Conservation (phyloP, 306 rosid species). For the Ormosia semicastrata region DNA sequence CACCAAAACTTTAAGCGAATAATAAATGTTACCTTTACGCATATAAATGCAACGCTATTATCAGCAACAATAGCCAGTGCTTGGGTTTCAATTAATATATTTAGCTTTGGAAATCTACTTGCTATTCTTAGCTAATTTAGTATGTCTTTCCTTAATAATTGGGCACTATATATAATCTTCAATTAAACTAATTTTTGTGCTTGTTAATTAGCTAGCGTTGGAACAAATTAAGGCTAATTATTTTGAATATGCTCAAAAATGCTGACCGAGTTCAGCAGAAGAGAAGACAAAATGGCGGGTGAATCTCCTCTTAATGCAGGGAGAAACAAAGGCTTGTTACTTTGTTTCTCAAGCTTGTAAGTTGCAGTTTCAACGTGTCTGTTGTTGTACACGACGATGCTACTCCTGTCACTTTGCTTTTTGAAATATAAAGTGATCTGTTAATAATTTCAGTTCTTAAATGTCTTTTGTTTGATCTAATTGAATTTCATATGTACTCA, state of each 20-base stretch:
- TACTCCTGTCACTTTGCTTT: slow-evolving; percentile 10
- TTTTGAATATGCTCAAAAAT: background rate
- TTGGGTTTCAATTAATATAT: background rate
- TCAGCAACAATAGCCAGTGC: background rate
- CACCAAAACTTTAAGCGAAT: too few relatives aligned
- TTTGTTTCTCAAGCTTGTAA: slow-evolving; percentile 41
- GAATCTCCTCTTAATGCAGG: slow-evolving; percentile 55
- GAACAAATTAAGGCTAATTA: too few relatives aligned
- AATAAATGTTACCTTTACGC: background rate
- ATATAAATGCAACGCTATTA: too few relatives aligned
- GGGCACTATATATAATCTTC: too few relatives aligned
- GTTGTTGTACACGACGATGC: slow-evolving; percentile 49
- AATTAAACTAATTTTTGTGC: too few relatives aligned
- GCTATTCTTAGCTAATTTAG: too few relatives aligned
- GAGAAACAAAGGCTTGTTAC: slow-evolving; percentile 51
- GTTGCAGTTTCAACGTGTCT: slow-evolving; percentile 50
- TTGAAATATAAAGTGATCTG: too few relatives aligned
- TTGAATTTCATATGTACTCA: too few relatives aligned
- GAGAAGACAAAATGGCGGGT: slow-evolving; percentile 42
- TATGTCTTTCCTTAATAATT: too few relatives aligned
- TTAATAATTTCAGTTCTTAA: too few relatives aligned
- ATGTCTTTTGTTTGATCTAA: too few relatives aligned
- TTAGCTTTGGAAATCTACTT: too few relatives aligned
- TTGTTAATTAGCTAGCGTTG: background rate
- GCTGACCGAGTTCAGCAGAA: slow-evolving; percentile 43